Conservation (phyloP, 352 stramenopile genomes). For the Globisporangium viniferum region DNA sequence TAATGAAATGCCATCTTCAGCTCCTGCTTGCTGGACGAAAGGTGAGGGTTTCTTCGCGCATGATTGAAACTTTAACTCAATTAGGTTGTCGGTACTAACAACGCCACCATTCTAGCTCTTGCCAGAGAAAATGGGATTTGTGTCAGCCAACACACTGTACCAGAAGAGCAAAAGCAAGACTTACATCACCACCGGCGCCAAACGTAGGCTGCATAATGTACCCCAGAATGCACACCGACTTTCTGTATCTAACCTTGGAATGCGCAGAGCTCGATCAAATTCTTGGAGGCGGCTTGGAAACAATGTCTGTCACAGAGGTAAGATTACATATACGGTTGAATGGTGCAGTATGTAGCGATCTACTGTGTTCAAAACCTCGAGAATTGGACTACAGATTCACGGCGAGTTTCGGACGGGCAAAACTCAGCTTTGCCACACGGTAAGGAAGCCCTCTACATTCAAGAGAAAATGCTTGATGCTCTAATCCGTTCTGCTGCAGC, state of each 20-base stretch:
- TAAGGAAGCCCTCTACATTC: constrained; percentile 16
- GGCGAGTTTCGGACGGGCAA: constrained; percentile 94
- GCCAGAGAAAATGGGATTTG: constrained; percentile 71
- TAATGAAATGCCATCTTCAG: constrained; percentile 17
- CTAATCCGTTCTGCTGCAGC: constrained; percentile 19
- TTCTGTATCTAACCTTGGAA: constrained; percentile 9
- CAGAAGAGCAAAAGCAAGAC: constrained; percentile 68
- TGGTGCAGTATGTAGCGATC: too few relatives aligned
- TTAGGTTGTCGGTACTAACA: too few relatives aligned
- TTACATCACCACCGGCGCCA: constrained; percentile 76
- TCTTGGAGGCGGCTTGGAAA: constrained; percentile 87
- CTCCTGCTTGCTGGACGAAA: constrained; percentile 75
- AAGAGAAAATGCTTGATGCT: not conserved
- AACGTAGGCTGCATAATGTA: constrained; percentile 29
- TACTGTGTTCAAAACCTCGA: not conserved
- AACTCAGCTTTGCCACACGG: constrained; percentile 93
- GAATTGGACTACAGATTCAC: constrained; percentile 51
- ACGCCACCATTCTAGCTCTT: constrained; percentile 34
- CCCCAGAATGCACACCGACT: constrained; percentile 6
- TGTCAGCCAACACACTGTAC: constrained; percentile 65
- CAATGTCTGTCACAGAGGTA: constrained; percentile 90
- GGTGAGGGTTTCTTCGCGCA: constrained; percentile 21
- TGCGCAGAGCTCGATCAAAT: constrained; percentile 78
- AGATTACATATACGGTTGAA: not conserved
- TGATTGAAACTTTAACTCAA: too few relatives aligned